Evolutionary conservation across 768 basidiomycete species (phyloP).

Genomic region (Termitomyces sp.): DNA sequence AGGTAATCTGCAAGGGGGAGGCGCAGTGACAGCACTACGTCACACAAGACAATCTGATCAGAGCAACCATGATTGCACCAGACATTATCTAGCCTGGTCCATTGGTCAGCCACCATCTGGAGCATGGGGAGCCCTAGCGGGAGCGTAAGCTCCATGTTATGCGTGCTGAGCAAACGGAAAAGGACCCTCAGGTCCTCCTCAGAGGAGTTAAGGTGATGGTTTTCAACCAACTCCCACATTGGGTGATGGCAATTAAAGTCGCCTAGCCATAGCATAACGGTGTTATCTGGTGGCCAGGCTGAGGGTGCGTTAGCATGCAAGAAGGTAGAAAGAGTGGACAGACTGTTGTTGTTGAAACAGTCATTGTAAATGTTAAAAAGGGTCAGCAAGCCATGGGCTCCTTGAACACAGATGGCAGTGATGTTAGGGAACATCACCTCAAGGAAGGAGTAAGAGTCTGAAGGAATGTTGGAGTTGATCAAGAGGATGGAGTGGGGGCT

Average conservation of each 20-base stretch:
- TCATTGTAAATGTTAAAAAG: not conserved
- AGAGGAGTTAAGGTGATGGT: no score
- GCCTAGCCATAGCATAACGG: no score
- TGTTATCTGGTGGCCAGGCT: no score
- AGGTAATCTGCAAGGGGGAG: not conserved
- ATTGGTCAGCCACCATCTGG: not conserved
- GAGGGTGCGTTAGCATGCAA: not conserved
- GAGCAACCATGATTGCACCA: not conserved
- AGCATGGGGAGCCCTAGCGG: not conserved
- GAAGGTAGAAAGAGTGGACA: not conserved
- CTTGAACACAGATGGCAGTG: not conserved
- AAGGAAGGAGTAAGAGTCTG: not conserved
- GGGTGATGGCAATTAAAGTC: no score
- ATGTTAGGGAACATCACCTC: not conserved
- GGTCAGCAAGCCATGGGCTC: not conserved
- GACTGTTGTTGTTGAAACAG: no score
- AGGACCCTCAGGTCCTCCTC: no score
- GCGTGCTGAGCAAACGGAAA: not conserved
- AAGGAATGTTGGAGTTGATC: not conserved
- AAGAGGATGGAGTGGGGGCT: not conserved
- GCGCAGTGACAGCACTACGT: not conserved
- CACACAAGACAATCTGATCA: not conserved
- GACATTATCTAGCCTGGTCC: not conserved
- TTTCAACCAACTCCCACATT: no score
- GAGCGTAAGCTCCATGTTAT: not conserved